phyloP scores from a whole-genome alignment of 2,329 filamentous ascomycete genomes.

The Hymenoscyphus repandus region DNA sequence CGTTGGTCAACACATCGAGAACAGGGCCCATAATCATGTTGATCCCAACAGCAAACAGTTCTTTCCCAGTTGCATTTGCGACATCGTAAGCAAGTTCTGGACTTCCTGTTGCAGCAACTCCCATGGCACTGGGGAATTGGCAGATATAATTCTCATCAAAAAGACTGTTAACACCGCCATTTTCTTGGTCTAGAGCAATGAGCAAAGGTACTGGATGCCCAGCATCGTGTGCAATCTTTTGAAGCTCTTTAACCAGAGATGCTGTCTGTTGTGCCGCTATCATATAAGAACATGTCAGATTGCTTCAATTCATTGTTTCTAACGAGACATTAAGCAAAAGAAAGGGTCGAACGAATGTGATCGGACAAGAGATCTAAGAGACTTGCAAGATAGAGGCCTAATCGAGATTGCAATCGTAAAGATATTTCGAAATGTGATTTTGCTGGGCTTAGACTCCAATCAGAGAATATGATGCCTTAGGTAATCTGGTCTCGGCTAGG shows the following conservation, averaged over 20 bases:
- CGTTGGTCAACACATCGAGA: constrained; percentile 89
- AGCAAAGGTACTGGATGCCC: constrained; percentile 84
- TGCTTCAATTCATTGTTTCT: background rate
- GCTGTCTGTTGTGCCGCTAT: constrained; percentile 87
- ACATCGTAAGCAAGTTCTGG: constrained; percentile 82
- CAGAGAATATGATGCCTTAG: background rate
- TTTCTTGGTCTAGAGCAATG: constrained; percentile 93
- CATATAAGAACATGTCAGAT: background rate
- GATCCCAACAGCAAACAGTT: constrained; percentile 87
- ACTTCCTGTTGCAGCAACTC: constrained; percentile 85
- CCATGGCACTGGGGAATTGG: constrained; percentile 97
- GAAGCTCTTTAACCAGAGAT: constrained; percentile 80
- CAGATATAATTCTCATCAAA: constrained; percentile 95
- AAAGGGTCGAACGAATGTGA: background rate
- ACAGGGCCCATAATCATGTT: constrained; percentile 95
- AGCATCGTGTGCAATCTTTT: constrained; percentile 84
- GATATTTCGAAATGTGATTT: background rate
- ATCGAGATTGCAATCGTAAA: background rate
- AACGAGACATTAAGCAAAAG: background rate
- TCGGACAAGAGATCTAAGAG: background rate
- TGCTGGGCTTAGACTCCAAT: background rate
- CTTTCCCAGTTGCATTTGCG: constrained; percentile 87
- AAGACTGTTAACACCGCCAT: constrained; percentile 94
- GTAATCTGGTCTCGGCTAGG: background rate
- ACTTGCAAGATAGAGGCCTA: background rate